Conservation (phyloP, 192 early-diverging fungal species). For the Rhizoclosmatium sp. region DNA sequence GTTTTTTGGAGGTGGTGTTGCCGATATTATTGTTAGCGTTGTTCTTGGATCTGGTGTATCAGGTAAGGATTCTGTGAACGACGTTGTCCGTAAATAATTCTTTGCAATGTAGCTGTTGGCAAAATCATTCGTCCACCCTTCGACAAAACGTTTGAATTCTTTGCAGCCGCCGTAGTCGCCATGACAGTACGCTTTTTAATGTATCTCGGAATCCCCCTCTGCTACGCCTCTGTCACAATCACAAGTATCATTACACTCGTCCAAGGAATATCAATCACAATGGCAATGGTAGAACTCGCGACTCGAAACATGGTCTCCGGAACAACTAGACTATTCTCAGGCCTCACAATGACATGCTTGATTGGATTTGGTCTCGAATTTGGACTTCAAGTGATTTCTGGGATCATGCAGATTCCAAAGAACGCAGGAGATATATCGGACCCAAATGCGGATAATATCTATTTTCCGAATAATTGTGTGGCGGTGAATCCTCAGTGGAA, state of each 20-base stretch:
- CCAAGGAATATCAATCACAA: conserved; percentile 78
- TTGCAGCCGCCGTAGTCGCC: neutral
- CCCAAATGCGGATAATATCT: neutral
- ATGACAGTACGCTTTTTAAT: neutral
- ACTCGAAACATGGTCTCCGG: conserved; percentile 92
- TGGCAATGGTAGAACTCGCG: conserved; percentile 85
- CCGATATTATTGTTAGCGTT: neutral
- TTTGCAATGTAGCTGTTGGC: neutral
- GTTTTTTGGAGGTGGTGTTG: neutral
- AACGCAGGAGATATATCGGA: neutral
- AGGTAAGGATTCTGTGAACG: neutral
- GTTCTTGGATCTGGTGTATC: neutral
- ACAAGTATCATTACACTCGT: neutral
- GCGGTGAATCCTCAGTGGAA: neutral
- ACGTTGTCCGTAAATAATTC: neutral
- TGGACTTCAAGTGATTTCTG: neutral
- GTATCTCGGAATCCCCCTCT: conserved; percentile 5
- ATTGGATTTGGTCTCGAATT: conserved; percentile 47
- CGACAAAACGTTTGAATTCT: conserved; percentile 12
- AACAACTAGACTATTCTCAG: conserved; percentile 78
- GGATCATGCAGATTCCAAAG: neutral
- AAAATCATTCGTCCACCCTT: neutral
- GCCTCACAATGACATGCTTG: conserved; percentile 70
- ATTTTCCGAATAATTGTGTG: neutral
- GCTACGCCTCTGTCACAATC: neutral